Evolutionary conservation across 225 moss, liverwort and hornwort genomes (phyloP).

Genomic region (Sphagnum tenellum): DNA sequence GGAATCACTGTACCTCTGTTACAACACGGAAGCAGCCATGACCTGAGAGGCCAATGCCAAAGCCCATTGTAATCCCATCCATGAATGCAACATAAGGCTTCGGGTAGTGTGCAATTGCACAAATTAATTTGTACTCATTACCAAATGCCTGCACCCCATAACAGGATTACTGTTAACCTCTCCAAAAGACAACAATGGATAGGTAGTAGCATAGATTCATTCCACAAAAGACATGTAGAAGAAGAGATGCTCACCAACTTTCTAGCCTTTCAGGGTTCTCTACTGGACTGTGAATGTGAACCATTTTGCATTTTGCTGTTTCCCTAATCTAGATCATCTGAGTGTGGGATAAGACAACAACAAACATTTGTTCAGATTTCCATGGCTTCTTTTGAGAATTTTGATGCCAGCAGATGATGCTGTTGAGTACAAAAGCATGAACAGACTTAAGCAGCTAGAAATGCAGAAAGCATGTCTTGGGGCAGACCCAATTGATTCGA

Average conservation of each 20-base stretch:
- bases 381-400: no score
- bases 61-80: slow-evolving; percentile 97
- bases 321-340: no score
- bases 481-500: slow-evolving; percentile 56
- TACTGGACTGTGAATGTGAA: no score
- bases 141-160: slow-evolving; percentile 48
- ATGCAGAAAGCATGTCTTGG: slow-evolving; percentile 9
- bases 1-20: slow-evolving; percentile 48
- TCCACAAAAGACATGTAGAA: no score
- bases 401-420: no score
- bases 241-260: no score
- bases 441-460: slow-evolving; percentile 30
- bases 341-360: no score
- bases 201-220: no score
- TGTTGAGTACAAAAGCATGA: not conserved
- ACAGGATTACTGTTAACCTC: slow-evolving; percentile 1
- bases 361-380: no score
- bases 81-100: slow-evolving; percentile 91
- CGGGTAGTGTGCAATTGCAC: slow-evolving; percentile 72
- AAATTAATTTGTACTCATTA: slow-evolving; percentile 86
- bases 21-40: slow-evolving; percentile 84
- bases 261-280: no score
- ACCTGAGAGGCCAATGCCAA: slow-evolving; percentile 88
- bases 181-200: no score
- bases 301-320: no score